Percentiles rank a stretch among this genome's conserved stretches.
These are phyloP conservation scores for Chiua virens DNA, from an alignment of 768 basidiomycete species.

Conservation along the genomic window DNA sequence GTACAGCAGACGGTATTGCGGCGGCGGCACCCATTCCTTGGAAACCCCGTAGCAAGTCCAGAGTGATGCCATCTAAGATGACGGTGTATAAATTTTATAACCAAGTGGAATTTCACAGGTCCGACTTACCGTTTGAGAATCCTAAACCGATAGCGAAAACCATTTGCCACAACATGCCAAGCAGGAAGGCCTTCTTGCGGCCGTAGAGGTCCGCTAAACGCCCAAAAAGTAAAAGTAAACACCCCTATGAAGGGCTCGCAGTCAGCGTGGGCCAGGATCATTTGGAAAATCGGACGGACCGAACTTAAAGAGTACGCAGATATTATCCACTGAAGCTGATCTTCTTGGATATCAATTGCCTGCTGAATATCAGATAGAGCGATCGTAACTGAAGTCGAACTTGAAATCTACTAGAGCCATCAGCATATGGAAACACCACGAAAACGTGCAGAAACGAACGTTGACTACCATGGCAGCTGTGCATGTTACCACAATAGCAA, in stretches of 20 bases:
- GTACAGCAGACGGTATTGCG: slow-evolving; percentile 68
- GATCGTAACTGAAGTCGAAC: slow-evolving; percentile 47
- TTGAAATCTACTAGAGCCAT: slow-evolving; percentile 27
- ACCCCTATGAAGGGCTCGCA: slow-evolving; percentile 51
- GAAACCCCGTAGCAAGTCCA: slow-evolving; percentile 72
- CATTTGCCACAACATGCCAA: slow-evolving; percentile 54
- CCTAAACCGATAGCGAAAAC: slow-evolving; percentile 64
- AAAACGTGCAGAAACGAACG: slow-evolving; percentile 21
- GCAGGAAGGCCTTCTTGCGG: slow-evolving; percentile 63
- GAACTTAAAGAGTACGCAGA: slow-evolving; percentile 70
- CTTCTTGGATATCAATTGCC: slow-evolving; percentile 48
- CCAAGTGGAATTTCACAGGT: background rate
- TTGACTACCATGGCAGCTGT: slow-evolving; percentile 41
- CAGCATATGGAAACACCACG: background rate
- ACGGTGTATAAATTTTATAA: background rate
- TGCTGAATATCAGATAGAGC: slow-evolving; percentile 52
- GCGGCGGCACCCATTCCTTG: slow-evolving; percentile 84
- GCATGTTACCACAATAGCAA: slow-evolving; percentile 36
- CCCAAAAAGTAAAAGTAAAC: slow-evolving; percentile 73
- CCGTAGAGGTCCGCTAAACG: slow-evolving; percentile 82
- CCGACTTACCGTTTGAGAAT: slow-evolving; percentile 51
- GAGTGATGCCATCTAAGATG: slow-evolving; percentile 51
- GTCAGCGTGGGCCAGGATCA: slow-evolving; percentile 1
- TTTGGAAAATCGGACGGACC: slow-evolving; percentile 38
- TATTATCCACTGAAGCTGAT: slow-evolving; percentile 63